Evolutionary conservation across 305 asterid species (phyloP), one percentile per base, ranked within the genome.

Genomic region (Lippia alba): DNA sequence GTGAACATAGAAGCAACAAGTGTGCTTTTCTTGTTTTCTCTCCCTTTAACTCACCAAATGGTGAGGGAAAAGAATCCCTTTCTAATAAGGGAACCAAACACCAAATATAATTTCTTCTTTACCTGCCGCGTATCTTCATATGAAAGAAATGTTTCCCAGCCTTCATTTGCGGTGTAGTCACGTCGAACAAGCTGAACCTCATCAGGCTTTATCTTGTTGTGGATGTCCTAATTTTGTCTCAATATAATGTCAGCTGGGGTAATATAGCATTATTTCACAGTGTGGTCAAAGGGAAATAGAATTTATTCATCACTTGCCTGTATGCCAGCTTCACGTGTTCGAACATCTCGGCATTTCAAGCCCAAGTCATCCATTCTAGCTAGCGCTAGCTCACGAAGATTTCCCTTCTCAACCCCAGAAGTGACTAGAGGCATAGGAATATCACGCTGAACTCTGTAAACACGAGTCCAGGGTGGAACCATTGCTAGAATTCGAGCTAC

Each of bases 401-500:
- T 94, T 56, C 99, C 99, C 73, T 94, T 94, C 89, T 94, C 99
- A 56, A 94, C 99, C 66, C 97, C 99, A 56, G 97, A 94, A 67
- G 99, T 91, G 48, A 91, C 99, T 39, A 94, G 84, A 75, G 99
- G 97, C 99, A 94, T 94, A 54, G 99, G 99, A 73, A 94, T 94
- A 82, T 94, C 97, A 57, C 99, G 85, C 76, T 94, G 97, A 80
- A 94, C 99, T 85, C 97, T 88, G 73, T 94, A 94, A 59, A 94
- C 97, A 70, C 97, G 99, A 50, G 97, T 94, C 99, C 99, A 94
- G 0, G 99, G 99, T 24, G 99, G 97, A 72, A 94, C 97, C 96
- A 91, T 70, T 6, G 97, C 92, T 32, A 94, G 85, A 74, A 94
- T 94, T 77, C 96, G 89, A 77, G 99, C 99, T 71, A 94, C 89